Evolutionary conservation across 192 early-diverging fungal species (phyloP), one percentile per base, ranked within the genome.

Genomic region (Coemansia sp.): DNA sequence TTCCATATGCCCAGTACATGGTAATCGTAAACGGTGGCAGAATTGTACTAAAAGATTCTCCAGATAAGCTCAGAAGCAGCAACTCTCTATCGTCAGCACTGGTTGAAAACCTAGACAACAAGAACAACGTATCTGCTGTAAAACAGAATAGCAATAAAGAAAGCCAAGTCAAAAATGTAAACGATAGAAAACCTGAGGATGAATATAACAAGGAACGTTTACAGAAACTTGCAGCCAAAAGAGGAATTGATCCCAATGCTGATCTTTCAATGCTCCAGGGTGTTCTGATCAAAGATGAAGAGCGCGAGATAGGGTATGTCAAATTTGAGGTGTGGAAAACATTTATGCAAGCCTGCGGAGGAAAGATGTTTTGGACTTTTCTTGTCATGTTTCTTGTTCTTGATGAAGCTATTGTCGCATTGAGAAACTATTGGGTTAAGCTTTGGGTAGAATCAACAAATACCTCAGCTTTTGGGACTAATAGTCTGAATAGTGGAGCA

Each of bases 261-360:
- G n/a, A n/a, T n/a, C n/a, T n/a, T n/a, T n/a, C n/a, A n/a, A n/a
- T n/a, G n/a, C n/a, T n/a, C n/a, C n/a, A n/a, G n/a, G n/a, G n/a
- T n/a, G n/a, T 90, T 62, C 82, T 97, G 46, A 89, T 93, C 55
- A 71, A 87, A 46, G 91, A 91, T 3, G 97, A 99, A 74, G 90
- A 92, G 68, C 87, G 87, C 48, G 90, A 86, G 9, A 82, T 82
- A 8, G 96, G 96, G 0, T 71, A 77, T 40, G 93, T 97, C 51
- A 80, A 86, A 39, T 73, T 67, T 42, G 67, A 70, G 7, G 88
- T 96, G 10, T 98, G 94, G 85, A 76, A 87, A 46, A 76, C 84
- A 9, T 99, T 96, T 64, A 62, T 90, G 40, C 42, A 58, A 8
- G 87, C 90, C 1, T 85, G 88, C 19, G 91, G 91, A 18, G 81